Percentiles rank a stretch among this genome's conserved stretches.
phyloP scores from a whole-genome alignment of 2,329 filamentous ascomycete genomes.

The Hymenotorrendiella dingleyae region DNA sequence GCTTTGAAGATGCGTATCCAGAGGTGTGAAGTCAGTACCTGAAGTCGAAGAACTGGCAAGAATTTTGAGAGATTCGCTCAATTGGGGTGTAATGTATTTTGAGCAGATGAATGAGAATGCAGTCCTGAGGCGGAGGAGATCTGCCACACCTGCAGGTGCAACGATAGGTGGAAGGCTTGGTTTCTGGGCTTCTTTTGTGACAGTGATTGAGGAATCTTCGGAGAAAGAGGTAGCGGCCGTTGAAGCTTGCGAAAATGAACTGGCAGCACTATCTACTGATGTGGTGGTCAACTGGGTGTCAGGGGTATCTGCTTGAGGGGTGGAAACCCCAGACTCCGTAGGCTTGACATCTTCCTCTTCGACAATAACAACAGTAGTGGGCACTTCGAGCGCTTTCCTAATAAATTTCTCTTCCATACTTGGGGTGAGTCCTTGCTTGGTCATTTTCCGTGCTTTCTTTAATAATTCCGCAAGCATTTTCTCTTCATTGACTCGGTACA shows the following conservation, averaged over 20 bases:
- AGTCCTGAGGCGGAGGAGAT: slow-evolving; percentile 42
- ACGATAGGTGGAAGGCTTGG: slow-evolving; percentile 19
- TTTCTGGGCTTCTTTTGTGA: slow-evolving; percentile 10
- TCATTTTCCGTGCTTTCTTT: slow-evolving; percentile 66
- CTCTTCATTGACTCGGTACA: slow-evolving; percentile 72
- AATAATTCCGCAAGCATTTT: slow-evolving; percentile 64
- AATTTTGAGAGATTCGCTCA: slow-evolving; percentile 34
- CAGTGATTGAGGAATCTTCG: slow-evolving; percentile 16
- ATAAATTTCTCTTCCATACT: slow-evolving; percentile 87
- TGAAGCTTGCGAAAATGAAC: slow-evolving; percentile 34
- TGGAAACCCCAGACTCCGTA: slow-evolving; percentile 25
- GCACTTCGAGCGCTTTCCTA: slow-evolving; percentile 66
- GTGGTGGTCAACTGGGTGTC: slow-evolving; percentile 28
- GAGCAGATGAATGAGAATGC: slow-evolving; percentile 44
- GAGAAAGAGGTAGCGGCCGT: slow-evolving; percentile 34
- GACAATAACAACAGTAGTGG: slow-evolving; percentile 62
- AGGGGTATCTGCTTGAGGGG: slow-evolving; percentile 29
- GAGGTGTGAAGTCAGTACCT: slow-evolving; percentile 58
- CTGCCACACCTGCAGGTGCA: slow-evolving; percentile 32
- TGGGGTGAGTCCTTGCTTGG: slow-evolving; percentile 57
- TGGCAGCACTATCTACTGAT: slow-evolving; percentile 30
- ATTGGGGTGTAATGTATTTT: slow-evolving; percentile 38
- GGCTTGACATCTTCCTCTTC: slow-evolving; percentile 33
- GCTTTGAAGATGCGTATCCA: slow-evolving; percentile 63
- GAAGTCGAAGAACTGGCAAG: slow-evolving; percentile 32